These are phyloP conservation scores for Coelastrella sp. DNA, from an alignment of 139 green algal species.

Conservation along the genomic window DNA sequence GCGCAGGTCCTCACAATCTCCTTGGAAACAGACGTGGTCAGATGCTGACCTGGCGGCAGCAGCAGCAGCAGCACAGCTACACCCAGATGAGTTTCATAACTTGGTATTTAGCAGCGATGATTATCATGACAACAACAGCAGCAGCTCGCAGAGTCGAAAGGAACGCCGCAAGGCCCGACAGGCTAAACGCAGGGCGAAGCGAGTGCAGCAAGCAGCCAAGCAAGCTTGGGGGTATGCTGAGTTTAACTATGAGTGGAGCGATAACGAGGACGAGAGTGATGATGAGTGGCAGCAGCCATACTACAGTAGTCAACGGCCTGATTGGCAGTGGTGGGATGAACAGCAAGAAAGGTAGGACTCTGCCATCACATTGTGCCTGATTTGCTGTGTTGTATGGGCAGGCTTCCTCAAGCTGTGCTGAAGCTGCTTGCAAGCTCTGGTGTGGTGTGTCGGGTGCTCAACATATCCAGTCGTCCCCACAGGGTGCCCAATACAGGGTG, in stretches of 20 bases:
- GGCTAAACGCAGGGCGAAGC: background rate
- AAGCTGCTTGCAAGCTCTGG: too few relatives aligned
- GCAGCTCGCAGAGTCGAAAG: background rate
- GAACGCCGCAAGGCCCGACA: constrained; percentile 1
- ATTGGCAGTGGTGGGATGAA: constrained; percentile 42
- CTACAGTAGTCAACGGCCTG: constrained; percentile 6
- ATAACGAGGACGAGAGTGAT: constrained; percentile 50
- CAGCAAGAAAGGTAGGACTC: constrained; percentile 29
- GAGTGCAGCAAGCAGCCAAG: background rate
- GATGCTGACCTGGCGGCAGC: background rate
- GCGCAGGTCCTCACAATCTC: background rate
- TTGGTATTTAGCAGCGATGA: constrained; percentile 9
- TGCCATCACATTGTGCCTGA: too few relatives aligned
- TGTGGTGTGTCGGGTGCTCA: too few relatives aligned
- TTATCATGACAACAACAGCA: background rate
- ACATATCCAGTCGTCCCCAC: too few relatives aligned
- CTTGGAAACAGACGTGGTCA: constrained; percentile 7
- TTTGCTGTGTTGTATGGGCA: too few relatives aligned
- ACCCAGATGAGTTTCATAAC: constrained; percentile 34
- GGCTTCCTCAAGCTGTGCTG: too few relatives aligned
- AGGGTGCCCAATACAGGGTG: too few relatives aligned
- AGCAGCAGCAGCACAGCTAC: constrained; percentile 30
- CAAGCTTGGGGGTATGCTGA: constrained; percentile 19
- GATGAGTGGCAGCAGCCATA: constrained; percentile 7
- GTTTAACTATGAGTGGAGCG: constrained; percentile 19